Evolutionary conservation across 2,329 filamentous ascomycete genomes (phyloP).

Genomic region (Curvularia eragrostidis): DNA sequence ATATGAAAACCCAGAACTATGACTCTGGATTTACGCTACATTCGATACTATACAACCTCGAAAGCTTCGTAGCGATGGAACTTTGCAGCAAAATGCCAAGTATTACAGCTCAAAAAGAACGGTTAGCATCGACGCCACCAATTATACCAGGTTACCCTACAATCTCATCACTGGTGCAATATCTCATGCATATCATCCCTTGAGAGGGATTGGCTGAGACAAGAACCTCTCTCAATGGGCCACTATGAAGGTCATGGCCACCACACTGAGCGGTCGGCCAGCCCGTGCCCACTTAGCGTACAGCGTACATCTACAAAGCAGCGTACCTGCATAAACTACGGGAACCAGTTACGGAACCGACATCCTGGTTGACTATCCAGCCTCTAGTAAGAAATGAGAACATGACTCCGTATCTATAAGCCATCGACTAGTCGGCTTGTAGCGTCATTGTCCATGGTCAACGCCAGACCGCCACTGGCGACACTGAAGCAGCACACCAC

Average conservation of each 20-base stretch:
- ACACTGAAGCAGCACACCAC: background rate
- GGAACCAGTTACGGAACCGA: background rate
- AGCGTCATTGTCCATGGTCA: background rate
- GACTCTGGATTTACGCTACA: background rate
- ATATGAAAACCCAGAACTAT: background rate
- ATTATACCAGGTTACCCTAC: background rate
- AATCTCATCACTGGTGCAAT: background rate
- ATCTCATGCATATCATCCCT: background rate
- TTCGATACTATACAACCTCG: background rate
- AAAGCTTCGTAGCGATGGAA: background rate
- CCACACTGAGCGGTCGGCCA: background rate
- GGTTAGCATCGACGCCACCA: background rate
- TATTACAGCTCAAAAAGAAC: background rate
- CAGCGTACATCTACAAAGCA: background rate
- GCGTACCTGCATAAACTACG: slow-evolving; percentile 15
- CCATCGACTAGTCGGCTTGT: background rate
- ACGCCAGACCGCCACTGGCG: slow-evolving; percentile 1
- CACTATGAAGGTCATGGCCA: background rate
- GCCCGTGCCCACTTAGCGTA: slow-evolving; percentile 2
- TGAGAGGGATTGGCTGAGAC: background rate
- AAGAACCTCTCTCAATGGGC: background rate
- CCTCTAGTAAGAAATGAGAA: background rate
- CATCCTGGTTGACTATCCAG: background rate
- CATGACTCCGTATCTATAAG: background rate
- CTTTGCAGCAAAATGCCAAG: background rate